A percentile compares a stretch with the other conserved stretches of the same genome.
Evolutionary conservation across 306 rosid genomes (phyloP).

Genomic region (Acmispon strigosus): DNA sequence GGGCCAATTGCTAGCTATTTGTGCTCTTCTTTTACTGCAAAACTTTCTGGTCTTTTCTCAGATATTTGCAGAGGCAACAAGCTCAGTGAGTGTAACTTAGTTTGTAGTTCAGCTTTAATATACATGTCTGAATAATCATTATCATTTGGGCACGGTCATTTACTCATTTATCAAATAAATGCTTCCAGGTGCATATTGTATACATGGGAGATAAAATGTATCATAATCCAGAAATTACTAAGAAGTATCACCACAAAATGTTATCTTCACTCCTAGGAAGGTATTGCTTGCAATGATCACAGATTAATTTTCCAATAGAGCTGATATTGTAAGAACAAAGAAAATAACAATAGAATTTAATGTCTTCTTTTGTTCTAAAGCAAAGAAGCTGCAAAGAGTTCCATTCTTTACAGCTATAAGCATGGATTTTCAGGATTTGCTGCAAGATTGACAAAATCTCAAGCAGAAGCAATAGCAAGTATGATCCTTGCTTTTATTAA

Average conservation of each 20-base stretch:
- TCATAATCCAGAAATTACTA: slow-evolving; percentile 42
- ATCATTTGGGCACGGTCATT: slow-evolving; percentile 7
- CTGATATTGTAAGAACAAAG: neutral
- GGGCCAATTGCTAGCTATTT: slow-evolving; percentile 29
- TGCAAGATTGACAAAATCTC: slow-evolving; percentile 58
- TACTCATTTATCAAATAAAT: slow-evolving; percentile 13
- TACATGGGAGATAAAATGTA: slow-evolving; percentile 56
- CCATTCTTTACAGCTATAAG: slow-evolving; percentile 71
- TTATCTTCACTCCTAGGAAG: slow-evolving; percentile 59
- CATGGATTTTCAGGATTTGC: slow-evolving; percentile 91
- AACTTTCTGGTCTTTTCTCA: slow-evolving; percentile 26
- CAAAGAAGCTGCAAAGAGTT: slow-evolving; percentile 59
- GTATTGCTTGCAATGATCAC: slow-evolving; percentile 27
- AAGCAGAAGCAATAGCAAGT: slow-evolving; percentile 58
- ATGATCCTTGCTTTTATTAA: slow-evolving; percentile 5
- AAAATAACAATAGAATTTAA: neutral
- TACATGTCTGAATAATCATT: neutral
- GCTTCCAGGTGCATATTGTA: slow-evolving; percentile 60
- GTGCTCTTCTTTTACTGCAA: slow-evolving; percentile 41
- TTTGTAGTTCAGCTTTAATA: slow-evolving; percentile 4
- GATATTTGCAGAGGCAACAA: slow-evolving; percentile 34
- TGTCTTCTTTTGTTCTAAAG: slow-evolving; percentile 38
- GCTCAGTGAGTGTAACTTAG: slow-evolving; percentile 38
- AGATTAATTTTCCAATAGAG: slow-evolving; percentile 1
- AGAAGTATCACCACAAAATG: slow-evolving; percentile 47